Evolutionary conservation across 169 alveolate species (phyloP), one percentile per base, ranked within the genome.

Genomic region (Neospora caninum): DNA sequence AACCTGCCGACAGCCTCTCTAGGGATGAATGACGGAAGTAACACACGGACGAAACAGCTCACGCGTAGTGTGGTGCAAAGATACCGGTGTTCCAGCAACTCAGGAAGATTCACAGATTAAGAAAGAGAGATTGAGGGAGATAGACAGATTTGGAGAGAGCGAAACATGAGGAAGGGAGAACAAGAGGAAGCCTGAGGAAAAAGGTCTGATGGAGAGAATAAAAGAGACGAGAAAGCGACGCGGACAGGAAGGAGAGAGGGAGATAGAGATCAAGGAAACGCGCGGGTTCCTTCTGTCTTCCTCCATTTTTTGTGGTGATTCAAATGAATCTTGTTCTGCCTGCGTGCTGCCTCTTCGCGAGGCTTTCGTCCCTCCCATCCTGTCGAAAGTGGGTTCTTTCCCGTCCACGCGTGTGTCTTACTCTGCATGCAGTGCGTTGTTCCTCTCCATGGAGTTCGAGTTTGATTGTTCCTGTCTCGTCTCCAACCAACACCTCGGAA

Each of bases 401-500:
- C 27, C 10, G n/a, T 73, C n/a, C 45, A 6, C 9, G 41, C 18
- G 9, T 20, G 9, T 69, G 9, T n/a, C 84, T 73, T 73, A 73
- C 84, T 73, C 42, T 73, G 84, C 84, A 73, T 73, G 84, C 84
- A 10, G 84, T 36, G 84, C 84, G 64, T 18, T 82, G 64, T 36
- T 36, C 41, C 67, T 82, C 69, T 13, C 36, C 89, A n/a, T 43
- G 29, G 36, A 82, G 53, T n/a, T 29, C 64, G n/a, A 82, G 67
- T 41, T 43, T 82, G 38, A 82, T 42, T 0, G 38, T 39, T 38
- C 89, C 89, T 0, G 89, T 82, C 89, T 82, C 69, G 41, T 82
- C 89, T 13, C 41, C 89, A 7, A 41, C 89, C 41, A 82, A 36
- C 6, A 82, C 54, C 39, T 82, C 89, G 16, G 39, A 22, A n/a